A percentile compares a stretch with the other conserved stretches of the same genome.
phyloP scores from a whole-genome alignment of 2,329 filamentous ascomycete genomes.

The Fusarium hainanense region DNA sequence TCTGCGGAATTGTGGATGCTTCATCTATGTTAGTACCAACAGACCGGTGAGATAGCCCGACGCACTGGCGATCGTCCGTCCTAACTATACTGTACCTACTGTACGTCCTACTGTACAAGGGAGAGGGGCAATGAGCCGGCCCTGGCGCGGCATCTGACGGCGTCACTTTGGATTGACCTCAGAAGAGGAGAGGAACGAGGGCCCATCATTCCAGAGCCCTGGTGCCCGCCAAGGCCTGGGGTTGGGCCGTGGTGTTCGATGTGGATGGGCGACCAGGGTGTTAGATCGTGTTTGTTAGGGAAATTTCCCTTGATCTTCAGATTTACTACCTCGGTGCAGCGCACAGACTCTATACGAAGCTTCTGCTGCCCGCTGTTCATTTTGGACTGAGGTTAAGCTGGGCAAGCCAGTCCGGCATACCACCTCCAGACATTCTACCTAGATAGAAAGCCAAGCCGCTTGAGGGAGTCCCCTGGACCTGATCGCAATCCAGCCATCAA shows the following conservation, averaged over 20 bases:
- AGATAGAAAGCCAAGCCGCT: constrained; percentile 18
- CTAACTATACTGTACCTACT: constrained; percentile 3
- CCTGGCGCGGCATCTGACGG: constrained; percentile 28
- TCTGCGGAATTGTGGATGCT: constrained; percentile 38
- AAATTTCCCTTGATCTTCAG: constrained; percentile 39
- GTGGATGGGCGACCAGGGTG: constrained; percentile 27
- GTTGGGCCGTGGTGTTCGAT: constrained; percentile 35
- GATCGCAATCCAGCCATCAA: constrained; percentile 25
- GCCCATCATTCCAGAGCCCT: constrained; percentile 41
- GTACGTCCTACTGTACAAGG: constrained; percentile 26
- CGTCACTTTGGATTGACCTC: constrained; percentile 6
- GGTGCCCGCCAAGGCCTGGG: constrained; percentile 35
- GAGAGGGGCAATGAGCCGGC: constrained; percentile 32
- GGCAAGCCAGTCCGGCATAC: not conserved
- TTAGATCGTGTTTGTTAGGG: constrained; percentile 36
- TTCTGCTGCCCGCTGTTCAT: constrained; percentile 2
- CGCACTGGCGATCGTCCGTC: constrained; percentile 38
- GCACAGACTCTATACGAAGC: constrained; percentile 27
- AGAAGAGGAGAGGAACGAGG: constrained; percentile 20
- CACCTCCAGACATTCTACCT: constrained; percentile 5
- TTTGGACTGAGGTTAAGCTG: not conserved
- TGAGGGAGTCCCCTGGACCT: constrained; percentile 8
- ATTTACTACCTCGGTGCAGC: constrained; percentile 14
- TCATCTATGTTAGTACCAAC: constrained; percentile 32
- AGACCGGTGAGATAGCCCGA: constrained; percentile 43